Percentiles rank a stretch among this genome's conserved stretches.
Evolutionary conservation across 495 filamentous ascomycete species (phyloP).

Genomic region (Penicillium cataractarum): DNA sequence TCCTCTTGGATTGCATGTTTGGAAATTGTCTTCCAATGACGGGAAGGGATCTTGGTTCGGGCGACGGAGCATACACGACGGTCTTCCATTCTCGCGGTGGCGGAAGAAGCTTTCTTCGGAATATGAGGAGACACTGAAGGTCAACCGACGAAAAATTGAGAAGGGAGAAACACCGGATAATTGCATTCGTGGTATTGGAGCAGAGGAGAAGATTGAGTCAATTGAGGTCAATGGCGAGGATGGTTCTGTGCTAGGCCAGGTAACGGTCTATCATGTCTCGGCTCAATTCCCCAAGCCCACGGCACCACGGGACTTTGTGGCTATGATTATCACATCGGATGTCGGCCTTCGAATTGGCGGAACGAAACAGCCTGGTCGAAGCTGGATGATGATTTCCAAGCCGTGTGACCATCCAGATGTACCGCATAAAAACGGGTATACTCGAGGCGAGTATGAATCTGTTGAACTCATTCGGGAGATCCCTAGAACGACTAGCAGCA

Average conservation of each 20-base stretch:
- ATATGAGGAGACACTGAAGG: conserved; percentile 59
- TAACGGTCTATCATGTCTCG: conserved; percentile 76
- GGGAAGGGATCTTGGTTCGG: conserved; percentile 91
- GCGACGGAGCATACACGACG: conserved; percentile 78
- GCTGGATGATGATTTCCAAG: conserved; percentile 85
- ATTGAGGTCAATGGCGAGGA: conserved; percentile 42
- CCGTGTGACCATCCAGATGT: conserved; percentile 78
- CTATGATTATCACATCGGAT: conserved; percentile 65
- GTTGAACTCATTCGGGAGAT: conserved; percentile 91
- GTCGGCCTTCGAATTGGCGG: conserved; percentile 29
- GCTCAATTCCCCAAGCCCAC: conserved; percentile 91
- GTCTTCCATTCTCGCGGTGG: conserved; percentile 73
- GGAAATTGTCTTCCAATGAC: conserved; percentile 78
- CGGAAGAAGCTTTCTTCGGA: conserved; percentile 48
- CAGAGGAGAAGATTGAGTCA: conserved; percentile 70
- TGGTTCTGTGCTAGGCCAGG: conserved; percentile 53
- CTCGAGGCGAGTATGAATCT: conserved; percentile 86
- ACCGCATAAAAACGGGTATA: conserved; percentile 66
- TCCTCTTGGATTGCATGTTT: conserved; percentile 74
- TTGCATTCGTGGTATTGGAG: conserved; percentile 81
- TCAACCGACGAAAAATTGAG: conserved; percentile 58
- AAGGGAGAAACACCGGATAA: conserved; percentile 43
- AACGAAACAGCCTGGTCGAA: conserved; percentile 44
- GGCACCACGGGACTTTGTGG: conserved; percentile 84
- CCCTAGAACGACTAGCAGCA: conserved; percentile 40